These are phyloP conservation scores for Vigna nakashimae DNA, from an alignment of 306 rosid species.

Conservation along the genomic window DNA sequence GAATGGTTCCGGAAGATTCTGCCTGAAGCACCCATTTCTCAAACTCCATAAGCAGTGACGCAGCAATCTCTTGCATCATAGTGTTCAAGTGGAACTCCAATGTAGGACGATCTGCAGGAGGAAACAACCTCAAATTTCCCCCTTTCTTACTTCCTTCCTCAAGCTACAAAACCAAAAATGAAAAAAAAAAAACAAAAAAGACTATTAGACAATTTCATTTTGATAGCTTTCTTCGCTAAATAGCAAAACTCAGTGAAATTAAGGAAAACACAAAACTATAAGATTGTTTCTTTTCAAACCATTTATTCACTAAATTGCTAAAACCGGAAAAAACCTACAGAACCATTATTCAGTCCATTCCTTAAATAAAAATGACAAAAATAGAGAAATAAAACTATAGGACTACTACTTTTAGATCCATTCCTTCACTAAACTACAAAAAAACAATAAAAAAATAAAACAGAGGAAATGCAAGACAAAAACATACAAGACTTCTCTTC, in stretches of 20 bases:
- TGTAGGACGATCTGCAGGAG: constrained; percentile 85
- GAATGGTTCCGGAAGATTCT: constrained; percentile 94
- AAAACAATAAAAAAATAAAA: too few relatives aligned
- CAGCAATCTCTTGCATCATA: constrained; percentile 99
- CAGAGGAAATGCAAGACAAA: not conserved
- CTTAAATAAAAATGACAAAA: not conserved
- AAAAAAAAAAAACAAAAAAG: not conserved
- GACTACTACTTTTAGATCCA: not conserved
- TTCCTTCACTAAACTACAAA: not conserved
- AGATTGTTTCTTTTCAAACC: not conserved
- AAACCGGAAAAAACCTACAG: not conserved
- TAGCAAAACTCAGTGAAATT: not conserved
- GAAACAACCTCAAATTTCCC: constrained; percentile 86
- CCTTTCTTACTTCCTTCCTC: constrained; percentile 85
- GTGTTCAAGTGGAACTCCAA: constrained; percentile 90
- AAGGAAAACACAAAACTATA: not conserved
- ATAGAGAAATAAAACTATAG: too few relatives aligned
- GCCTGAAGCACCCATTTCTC: constrained; percentile 99
- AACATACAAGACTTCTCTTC: too few relatives aligned
- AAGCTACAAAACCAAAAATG: constrained; percentile 59
- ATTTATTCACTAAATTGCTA: not conserved
- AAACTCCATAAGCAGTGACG: constrained; percentile 88
- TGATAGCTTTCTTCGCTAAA: not conserved
- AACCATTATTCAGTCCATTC: not conserved
- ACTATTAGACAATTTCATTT: not conserved